A percentile compares a stretch with the other conserved stretches of the same genome.
Evolutionary conservation across 2,329 filamentous ascomycete species (phyloP).

Genomic region (Fusarium dlaminii): DNA sequence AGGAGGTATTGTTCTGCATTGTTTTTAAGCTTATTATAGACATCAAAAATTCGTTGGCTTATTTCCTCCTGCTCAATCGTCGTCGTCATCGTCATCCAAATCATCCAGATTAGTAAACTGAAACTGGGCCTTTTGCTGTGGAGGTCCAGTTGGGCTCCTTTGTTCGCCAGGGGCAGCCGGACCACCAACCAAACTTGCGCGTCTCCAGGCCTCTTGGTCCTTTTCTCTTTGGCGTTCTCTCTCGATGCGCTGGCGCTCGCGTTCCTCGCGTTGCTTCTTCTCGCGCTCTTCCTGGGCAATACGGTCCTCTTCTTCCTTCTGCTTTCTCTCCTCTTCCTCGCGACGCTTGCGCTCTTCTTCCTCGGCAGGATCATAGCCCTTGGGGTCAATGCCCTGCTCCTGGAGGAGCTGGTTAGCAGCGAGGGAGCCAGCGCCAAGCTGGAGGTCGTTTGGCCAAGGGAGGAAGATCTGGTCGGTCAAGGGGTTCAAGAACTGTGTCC

Average conservation of each 20-base stretch:
- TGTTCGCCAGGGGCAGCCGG: constrained; percentile 41
- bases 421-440: constrained; percentile 75
- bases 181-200: constrained; percentile 48
- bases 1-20: constrained; percentile 21
- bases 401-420: constrained; percentile 69
- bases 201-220: constrained; percentile 54
- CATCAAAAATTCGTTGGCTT: not conserved
- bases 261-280: constrained; percentile 51
- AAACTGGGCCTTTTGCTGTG: constrained; percentile 61
- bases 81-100: constrained; percentile 55
- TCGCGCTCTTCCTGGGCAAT: constrained; percentile 58
- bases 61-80: constrained; percentile 40
- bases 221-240: constrained; percentile 55
- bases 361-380: constrained; percentile 65
- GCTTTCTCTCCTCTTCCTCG: constrained; percentile 60
- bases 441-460: constrained; percentile 79
- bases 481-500: constrained; percentile 64
- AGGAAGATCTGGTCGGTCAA: constrained; percentile 69
- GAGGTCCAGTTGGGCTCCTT: constrained; percentile 40
- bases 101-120: constrained; percentile 65
- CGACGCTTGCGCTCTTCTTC: constrained; percentile 62
- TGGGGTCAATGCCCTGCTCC: constrained; percentile 70
- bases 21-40: constrained; percentile 30
- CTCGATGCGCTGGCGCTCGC: constrained; percentile 52
- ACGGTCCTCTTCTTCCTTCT: constrained; percentile 58